Conservation (phyloP, 2,329 filamentous ascomycete species). For the Colletotrichum liaoningense region DNA sequence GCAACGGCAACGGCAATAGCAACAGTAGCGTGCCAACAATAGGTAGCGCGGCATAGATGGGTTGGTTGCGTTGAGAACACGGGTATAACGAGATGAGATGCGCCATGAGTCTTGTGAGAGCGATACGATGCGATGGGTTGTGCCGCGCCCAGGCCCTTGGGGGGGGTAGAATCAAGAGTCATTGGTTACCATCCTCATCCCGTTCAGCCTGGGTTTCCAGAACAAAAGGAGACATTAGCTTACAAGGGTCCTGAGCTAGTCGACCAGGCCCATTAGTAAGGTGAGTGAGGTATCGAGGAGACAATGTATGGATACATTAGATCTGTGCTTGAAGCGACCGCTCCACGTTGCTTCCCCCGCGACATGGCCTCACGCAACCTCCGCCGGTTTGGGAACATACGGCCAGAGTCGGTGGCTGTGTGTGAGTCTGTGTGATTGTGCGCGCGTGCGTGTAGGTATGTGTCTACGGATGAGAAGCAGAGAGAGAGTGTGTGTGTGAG, state of each 20-base stretch:
- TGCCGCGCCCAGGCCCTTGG: neutral
- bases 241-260: neutral
- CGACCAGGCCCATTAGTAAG: neutral
- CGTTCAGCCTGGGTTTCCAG: neutral
- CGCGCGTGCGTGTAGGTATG: neutral
- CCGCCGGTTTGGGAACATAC: neutral
- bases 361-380: neutral
- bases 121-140: slow-evolving; percentile 10
- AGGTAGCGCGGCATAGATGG: neutral
- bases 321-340: neutral
- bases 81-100: neutral
- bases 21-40: neutral
- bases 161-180: neutral
- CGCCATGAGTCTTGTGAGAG: neutral
- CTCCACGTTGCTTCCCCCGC: neutral
- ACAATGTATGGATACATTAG: neutral
- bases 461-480: neutral
- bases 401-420: neutral
- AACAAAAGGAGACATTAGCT: neutral
- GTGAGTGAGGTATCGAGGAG: neutral
- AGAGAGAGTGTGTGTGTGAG: neutral
- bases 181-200: neutral
- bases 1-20: neutral
- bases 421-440: neutral
- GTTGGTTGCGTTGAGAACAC: neutral